These are phyloP conservation scores for Cicer bijugum DNA, from an alignment of 306 rosid species.

Conservation along the genomic window DNA sequence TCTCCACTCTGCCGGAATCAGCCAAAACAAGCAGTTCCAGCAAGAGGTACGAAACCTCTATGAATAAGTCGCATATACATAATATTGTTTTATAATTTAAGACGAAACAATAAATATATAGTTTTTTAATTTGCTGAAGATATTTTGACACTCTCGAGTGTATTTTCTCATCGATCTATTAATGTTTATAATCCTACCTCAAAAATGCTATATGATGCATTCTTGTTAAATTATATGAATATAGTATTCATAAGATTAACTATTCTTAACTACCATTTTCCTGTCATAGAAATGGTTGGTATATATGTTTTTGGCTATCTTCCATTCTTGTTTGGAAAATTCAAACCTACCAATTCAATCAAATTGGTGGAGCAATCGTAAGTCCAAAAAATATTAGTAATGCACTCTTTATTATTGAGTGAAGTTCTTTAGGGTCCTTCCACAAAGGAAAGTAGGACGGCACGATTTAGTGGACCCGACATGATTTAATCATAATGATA, in stretches of 20 bases:
- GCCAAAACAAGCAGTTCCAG: conserved; percentile 67
- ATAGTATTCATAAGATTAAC: conserved; percentile 22
- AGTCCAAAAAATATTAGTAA: not conserved
- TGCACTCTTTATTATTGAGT: not conserved
- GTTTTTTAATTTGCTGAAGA: conserved; percentile 12
- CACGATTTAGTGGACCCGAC: not conserved
- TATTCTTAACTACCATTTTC: conserved; percentile 17
- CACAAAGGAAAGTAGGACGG: not conserved
- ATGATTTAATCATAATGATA: not conserved
- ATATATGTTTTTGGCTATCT: conserved; percentile 4
- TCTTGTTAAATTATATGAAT: not conserved
- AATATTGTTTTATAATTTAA: conserved; percentile 20
- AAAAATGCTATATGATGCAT: not conserved
- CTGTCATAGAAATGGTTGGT: not conserved
- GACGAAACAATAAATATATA: conserved; percentile 12
- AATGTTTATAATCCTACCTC: conserved; percentile 35
- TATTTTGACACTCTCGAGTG: conserved; percentile 10
- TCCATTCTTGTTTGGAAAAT: conserved; percentile 25
- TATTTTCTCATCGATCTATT: conserved; percentile 7
- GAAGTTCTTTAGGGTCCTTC: not conserved
- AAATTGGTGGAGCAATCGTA: not conserved
- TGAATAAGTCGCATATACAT: not conserved
- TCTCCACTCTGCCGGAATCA: conserved; percentile 65
- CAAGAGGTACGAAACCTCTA: conserved; percentile 70
- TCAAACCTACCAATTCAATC: conserved; percentile 33